Percentiles rank a stretch among this genome's conserved stretches.
Conservation (phyloP, 176 grass and related monocot species). For the Pontederia crassipes region DNA sequence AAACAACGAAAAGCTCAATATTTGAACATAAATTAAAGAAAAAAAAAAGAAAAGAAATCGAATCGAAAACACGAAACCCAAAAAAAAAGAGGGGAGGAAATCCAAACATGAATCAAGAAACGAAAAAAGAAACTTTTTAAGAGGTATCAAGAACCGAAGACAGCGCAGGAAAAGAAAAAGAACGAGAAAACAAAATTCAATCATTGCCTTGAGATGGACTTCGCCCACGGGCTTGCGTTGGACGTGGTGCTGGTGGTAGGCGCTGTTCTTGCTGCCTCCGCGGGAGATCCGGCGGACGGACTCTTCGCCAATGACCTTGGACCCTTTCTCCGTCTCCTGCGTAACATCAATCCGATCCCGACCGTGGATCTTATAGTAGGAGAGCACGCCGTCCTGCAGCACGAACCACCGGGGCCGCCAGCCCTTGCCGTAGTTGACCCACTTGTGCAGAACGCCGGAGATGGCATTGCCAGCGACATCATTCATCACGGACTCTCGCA, state of each 20-base stretch:
- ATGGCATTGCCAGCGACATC: conserved; percentile 66
- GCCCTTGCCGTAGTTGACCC: conserved; percentile 94
- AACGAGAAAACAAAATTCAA: no score
- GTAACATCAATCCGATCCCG: conserved; percentile 82
- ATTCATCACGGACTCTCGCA: conserved; percentile 44
- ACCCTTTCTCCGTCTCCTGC: conserved; percentile 54
- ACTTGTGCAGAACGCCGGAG: conserved; percentile 85
- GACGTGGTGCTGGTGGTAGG: conserved; percentile 4
- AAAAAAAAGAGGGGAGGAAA: neutral
- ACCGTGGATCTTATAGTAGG: conserved; percentile 98
- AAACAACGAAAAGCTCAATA: no score
- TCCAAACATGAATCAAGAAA: no score
- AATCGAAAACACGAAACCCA: neutral
- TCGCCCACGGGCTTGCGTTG: conserved; percentile 74
- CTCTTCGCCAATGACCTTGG: conserved; percentile 93
- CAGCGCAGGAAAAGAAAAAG: no score
- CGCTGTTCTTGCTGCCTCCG: conserved; percentile 40
- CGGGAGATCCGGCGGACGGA: conserved; percentile 48
- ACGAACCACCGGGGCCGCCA: conserved; percentile 90
- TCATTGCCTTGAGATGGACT: conserved; percentile 80
- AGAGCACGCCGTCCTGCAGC: conserved; percentile 81
- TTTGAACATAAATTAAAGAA: neutral
- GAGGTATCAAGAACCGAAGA: no score
- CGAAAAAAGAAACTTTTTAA: no score
- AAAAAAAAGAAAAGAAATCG: neutral